A percentile compares a stretch with the other conserved stretches of the same genome.
Conservation (phyloP, 371 early-diverging fungal genomes). For the Phascolomyces articulosus region DNA sequence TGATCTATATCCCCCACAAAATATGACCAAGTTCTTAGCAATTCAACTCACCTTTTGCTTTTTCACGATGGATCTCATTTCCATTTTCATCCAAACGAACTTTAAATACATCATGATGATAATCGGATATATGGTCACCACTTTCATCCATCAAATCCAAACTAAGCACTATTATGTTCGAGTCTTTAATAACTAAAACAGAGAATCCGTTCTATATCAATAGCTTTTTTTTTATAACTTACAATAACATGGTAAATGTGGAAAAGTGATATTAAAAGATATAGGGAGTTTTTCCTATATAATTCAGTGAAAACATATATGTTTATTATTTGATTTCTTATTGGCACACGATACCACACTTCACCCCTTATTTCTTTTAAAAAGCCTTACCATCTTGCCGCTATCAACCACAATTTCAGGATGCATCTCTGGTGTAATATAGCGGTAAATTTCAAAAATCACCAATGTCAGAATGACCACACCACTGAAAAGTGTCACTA, state of each 20-base stretch:
- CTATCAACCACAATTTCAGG: constrained; percentile 87
- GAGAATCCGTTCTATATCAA: too few relatives aligned
- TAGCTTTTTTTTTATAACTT: too few relatives aligned
- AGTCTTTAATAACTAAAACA: too few relatives aligned
- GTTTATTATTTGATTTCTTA: background rate
- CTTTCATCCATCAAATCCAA: constrained; percentile 95
- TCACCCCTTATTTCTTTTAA: background rate
- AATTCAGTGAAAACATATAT: too few relatives aligned
- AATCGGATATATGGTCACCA: constrained; percentile 80
- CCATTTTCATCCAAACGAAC: constrained; percentile 77
- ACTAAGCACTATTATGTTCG: constrained; percentile 79
- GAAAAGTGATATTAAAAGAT: constrained; percentile 88
- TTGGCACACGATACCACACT: background rate
- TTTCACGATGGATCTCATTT: constrained; percentile 59
- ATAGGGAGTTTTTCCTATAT: constrained; percentile 70
- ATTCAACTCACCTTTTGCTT: constrained; percentile 56
- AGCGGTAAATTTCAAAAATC: constrained; percentile 81
- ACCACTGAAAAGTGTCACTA: constrained; percentile 80
- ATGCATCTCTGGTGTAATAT: constrained; percentile 63
- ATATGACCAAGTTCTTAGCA: too few relatives aligned
- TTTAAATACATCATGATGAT: constrained; percentile 81
- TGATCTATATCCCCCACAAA: too few relatives aligned
- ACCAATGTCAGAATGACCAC: constrained; percentile 73
- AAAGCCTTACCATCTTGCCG: constrained; percentile 58
- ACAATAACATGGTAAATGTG: constrained; percentile 88